These are phyloP conservation scores for Capronia americana DNA, from an alignment of 2,329 filamentous ascomycete genomes.

Conservation along the genomic window DNA sequence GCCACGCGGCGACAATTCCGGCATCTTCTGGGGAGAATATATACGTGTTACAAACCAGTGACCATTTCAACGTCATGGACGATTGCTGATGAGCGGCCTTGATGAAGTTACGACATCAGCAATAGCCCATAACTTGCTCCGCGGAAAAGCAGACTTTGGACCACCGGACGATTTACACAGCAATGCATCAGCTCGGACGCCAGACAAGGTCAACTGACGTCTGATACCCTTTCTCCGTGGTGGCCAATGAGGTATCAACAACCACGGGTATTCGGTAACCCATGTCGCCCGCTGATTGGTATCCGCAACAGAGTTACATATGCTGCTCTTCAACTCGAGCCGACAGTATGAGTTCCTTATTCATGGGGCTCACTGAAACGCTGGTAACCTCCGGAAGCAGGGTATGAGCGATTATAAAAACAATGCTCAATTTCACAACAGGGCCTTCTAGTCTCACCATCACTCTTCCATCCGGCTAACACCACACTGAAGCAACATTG, in stretches of 20 bases:
- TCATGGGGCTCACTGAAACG: background rate
- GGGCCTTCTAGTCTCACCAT: too few species aligned
- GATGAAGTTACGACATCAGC: constrained; percentile 3
- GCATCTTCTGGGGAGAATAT: background rate
- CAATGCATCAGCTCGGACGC: background rate
- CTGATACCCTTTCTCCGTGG: constrained; percentile 2
- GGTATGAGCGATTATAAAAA: background rate
- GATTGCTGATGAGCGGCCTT: background rate
- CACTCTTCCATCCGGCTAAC: background rate
- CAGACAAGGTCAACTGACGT: background rate
- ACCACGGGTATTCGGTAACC: constrained; percentile 2
- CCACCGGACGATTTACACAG: background rate
- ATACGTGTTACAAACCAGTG: background rate
- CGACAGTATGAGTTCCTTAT: background rate
- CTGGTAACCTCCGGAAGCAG: background rate
- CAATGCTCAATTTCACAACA: background rate
- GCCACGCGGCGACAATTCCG: constrained; percentile 6
- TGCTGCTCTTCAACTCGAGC: background rate
- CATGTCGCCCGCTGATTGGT: background rate
- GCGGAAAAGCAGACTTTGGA: background rate
- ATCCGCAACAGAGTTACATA: background rate
- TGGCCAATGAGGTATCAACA: background rate
- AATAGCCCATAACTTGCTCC: background rate
- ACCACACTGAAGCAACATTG: background rate
- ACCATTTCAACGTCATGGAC: background rate